A percentile compares a stretch with the other conserved stretches of the same genome.
Evolutionary conservation across 495 filamentous ascomycete genomes (phyloP).

Genomic region (Neurospora sp.): DNA sequence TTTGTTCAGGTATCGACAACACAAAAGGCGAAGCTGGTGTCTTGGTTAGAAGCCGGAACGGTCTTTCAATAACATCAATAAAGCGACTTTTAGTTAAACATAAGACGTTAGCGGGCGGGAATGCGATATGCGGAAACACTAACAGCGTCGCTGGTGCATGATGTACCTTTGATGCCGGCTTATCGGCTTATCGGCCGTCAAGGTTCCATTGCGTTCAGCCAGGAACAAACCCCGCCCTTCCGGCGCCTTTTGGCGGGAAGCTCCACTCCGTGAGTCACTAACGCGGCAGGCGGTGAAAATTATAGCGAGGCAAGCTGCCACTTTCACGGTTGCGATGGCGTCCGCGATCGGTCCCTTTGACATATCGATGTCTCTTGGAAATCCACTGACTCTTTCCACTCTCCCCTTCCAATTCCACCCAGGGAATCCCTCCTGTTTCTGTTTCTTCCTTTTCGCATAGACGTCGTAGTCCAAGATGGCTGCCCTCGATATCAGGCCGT

Average conservation of each 20-base stretch:
- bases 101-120: background rate
- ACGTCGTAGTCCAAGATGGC: background rate
- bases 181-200: background rate
- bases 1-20: background rate
- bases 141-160: background rate
- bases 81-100: background rate
- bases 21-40: background rate
- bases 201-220: background rate
- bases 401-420: background rate
- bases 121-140: background rate
- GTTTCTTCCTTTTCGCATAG: background rate
- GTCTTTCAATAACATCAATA: background rate
- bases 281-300: background rate
- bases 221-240: background rate
- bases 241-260: background rate
- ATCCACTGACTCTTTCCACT: background rate
- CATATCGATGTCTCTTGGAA: background rate
- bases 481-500: slow-evolving; percentile 20
- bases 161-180: background rate
- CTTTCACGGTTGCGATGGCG: background rate
- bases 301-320: background rate
- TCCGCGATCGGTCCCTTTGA: background rate
- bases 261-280: background rate
- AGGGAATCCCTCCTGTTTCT: background rate
- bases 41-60: background rate